Percentiles rank a stretch among this genome's conserved stretches.
These are phyloP conservation scores for Tuber magnatum DNA, from an alignment of 495 filamentous ascomycete species.

Conservation along the genomic window DNA sequence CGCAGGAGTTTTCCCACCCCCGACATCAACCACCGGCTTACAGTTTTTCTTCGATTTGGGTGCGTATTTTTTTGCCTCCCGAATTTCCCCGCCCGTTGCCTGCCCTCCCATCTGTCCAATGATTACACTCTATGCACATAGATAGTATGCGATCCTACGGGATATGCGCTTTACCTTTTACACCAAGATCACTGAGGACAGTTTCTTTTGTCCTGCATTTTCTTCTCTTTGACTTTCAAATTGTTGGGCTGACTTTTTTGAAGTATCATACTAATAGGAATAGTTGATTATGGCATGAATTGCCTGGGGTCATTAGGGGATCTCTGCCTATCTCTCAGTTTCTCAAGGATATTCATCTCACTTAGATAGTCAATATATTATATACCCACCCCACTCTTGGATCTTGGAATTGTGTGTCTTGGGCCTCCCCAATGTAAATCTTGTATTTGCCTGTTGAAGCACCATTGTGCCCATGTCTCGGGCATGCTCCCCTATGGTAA, in stretches of 20 bases:
- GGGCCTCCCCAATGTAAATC: background rate
- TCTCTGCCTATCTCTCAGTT: background rate
- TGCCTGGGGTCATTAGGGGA: background rate
- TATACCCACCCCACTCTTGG: background rate
- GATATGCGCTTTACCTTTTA: conserved; percentile 54
- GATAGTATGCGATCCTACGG: conserved; percentile 74
- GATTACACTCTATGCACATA: conserved; percentile 74
- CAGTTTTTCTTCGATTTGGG: background rate
- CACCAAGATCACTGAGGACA: conserved; percentile 82
- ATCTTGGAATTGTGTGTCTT: background rate
- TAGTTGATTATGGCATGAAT: background rate
- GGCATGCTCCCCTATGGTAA: background rate
- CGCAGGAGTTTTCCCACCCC: background rate
- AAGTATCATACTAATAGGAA: background rate
- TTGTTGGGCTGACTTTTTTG: background rate
- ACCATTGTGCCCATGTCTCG: background rate
- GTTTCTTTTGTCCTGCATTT: conserved; percentile 3
- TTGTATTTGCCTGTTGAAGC: background rate
- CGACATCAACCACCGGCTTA: background rate
- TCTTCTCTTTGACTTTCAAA: conserved; percentile 1
- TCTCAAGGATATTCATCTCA: background rate
- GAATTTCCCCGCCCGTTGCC: background rate
- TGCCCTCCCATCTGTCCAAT: conserved; percentile 46
- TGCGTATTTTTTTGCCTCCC: background rate
- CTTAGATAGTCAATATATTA: background rate